Evolutionary conservation across 805 yeast genomes (phyloP).

Genomic region (Torulaspora quercuum): DNA sequence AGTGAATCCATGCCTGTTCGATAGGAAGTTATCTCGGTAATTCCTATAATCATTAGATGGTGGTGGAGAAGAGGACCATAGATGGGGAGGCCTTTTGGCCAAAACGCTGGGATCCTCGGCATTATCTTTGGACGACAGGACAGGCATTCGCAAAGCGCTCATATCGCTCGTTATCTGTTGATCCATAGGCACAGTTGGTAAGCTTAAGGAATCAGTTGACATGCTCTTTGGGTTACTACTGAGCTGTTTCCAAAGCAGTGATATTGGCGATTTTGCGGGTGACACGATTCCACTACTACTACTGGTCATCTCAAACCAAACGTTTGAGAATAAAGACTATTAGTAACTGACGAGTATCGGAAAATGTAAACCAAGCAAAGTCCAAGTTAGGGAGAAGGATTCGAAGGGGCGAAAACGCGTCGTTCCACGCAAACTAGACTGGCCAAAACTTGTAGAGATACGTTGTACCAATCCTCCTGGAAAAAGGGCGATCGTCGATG

Average conservation of each 20-base stretch:
- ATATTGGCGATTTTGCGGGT: conserved; percentile 24
- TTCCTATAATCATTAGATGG: conserved; percentile 27
- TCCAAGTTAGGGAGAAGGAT: conserved; percentile 5
- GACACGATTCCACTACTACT: conserved; percentile 14
- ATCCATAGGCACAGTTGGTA: conserved; percentile 6
- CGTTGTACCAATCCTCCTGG: no score
- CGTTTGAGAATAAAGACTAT: no score
- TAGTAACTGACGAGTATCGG: conserved; percentile 2
- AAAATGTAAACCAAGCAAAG: conserved; percentile 1
- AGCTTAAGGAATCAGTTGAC: conserved; percentile 30
- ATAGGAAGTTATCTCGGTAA: conserved; percentile 40
- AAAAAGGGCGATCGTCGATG: no score
- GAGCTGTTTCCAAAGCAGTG: conserved; percentile 34
- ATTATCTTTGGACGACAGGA: conserved; percentile 5
- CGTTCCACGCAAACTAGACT: no score
- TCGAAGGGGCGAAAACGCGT: no score
- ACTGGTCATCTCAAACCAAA: conserved; percentile 7
- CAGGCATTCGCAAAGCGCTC: conserved; percentile 6
- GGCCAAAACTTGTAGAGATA: no score
- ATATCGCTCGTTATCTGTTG: conserved; percentile 1
- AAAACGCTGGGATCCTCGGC: conserved; percentile 2
- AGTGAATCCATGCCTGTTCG: conserved; percentile 38
- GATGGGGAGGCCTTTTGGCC: conserved; percentile 1
- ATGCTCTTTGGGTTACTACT: conserved; percentile 34
- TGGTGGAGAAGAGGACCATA: conserved; percentile 7